A percentile compares a stretch with the other conserved stretches of the same genome.
Conservation (phyloP, 2,329 filamentous ascomycete genomes). For the Aureobasidium uvarum region DNA sequence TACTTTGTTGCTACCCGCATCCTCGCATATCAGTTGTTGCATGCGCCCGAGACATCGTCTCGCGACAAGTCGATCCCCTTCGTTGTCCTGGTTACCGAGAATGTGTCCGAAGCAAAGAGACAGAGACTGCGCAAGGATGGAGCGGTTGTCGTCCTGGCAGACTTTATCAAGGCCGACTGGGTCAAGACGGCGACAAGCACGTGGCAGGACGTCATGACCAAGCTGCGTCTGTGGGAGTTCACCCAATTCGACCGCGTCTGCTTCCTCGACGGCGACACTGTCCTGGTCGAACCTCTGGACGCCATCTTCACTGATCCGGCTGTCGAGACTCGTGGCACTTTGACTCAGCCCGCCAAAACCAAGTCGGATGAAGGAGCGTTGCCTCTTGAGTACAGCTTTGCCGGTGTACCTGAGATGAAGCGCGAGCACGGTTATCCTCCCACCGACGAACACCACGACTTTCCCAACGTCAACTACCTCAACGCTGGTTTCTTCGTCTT, state of each 20-base stretch:
- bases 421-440: constrained; percentile 38
- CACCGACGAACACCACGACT: constrained; percentile 32
- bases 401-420: constrained; percentile 36
- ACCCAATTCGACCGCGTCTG: constrained; percentile 40
- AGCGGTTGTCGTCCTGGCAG: constrained; percentile 33
- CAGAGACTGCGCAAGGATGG: constrained; percentile 35
- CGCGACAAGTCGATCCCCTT: constrained; percentile 34
- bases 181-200: constrained; percentile 33
- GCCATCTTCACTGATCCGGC: constrained; percentile 40
- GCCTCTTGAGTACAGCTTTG: constrained; percentile 39
- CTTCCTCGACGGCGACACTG: constrained; percentile 40
- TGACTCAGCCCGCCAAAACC: constrained; percentile 29
- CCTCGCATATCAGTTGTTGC: constrained; percentile 37
- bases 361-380: constrained; percentile 35
- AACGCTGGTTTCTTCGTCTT: constrained; percentile 41
- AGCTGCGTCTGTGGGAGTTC: constrained; percentile 43
- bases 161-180: constrained; percentile 38
- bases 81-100: constrained; percentile 35
- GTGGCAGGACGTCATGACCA: constrained; percentile 42
- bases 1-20: constrained; percentile 37
- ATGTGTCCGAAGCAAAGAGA: constrained; percentile 33
- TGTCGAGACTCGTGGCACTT: constrained; percentile 31
- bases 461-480: constrained; percentile 35
- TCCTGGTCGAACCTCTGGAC: constrained; percentile 36
- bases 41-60: constrained; percentile 35